phyloP scores from a whole-genome alignment of 1,284 basidiomycete species.

The Peniophora sp. region DNA sequence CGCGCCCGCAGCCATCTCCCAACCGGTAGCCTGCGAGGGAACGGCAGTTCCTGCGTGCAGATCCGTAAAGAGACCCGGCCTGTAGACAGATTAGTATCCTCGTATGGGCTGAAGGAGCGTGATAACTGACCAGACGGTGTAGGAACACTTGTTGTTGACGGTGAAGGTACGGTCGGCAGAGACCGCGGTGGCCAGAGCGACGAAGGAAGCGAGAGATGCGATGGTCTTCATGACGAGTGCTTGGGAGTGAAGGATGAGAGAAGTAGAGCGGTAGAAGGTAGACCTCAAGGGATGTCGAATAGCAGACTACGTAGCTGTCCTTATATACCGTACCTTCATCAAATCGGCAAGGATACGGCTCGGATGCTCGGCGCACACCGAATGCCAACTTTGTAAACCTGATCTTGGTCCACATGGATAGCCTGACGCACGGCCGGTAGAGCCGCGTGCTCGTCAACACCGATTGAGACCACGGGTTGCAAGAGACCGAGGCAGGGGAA shows the following conservation, averaged over 20 bases:
- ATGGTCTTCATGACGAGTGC: neutral
- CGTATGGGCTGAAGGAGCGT: neutral
- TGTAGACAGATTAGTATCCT: neutral
- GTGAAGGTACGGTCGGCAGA: conserved; percentile 6
- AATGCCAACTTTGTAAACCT: too few species aligned
- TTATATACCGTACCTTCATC: too few species aligned
- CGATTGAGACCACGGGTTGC: too few species aligned
- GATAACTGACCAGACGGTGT: conserved; percentile 6
- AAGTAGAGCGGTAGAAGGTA: neutral
- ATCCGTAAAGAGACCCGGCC: conserved; percentile 5
- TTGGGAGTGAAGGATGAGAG: neutral
- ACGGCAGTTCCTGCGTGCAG: conserved; percentile 11
- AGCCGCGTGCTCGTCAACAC: too few species aligned
- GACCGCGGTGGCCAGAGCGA: conserved; percentile 1
- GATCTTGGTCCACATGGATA: too few species aligned
- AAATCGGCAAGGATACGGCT: too few species aligned
- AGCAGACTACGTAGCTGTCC: too few species aligned
- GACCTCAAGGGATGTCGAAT: too few species aligned
- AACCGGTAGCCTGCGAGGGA: conserved; percentile 32
- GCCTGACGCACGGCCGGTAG: too few species aligned
- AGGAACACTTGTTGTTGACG: conserved; percentile 7
- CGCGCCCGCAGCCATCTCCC: conserved; percentile 32
- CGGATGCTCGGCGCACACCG: too few species aligned
- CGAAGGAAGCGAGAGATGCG: conserved; percentile 9
- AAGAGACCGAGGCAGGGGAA: too few species aligned